These are phyloP conservation scores for Phyllostachys edulis DNA, from an alignment of 176 grass and related monocot genomes.

Conservation along the genomic window DNA sequence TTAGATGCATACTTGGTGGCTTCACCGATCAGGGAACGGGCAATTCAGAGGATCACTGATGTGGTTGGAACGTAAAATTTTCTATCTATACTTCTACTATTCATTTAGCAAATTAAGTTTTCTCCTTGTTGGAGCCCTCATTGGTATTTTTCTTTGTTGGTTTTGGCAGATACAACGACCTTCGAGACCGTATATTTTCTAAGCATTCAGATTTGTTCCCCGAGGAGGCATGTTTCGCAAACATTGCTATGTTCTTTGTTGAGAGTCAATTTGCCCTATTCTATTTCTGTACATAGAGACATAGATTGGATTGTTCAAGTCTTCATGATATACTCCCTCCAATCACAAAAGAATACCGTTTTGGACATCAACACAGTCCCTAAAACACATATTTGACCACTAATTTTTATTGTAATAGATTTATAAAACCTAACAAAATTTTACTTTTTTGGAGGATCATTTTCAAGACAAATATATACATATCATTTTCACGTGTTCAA, in stretches of 20 bases:
- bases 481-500: too few species aligned
- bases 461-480: too few species aligned
- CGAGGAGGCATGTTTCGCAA: slow-evolving; percentile 61
- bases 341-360: too few species aligned
- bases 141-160: slow-evolving; percentile 6
- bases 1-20: slow-evolving; percentile 80
- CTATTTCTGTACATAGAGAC: neutral
- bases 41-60: slow-evolving; percentile 87
- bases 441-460: too few species aligned
- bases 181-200: slow-evolving; percentile 83
- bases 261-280: neutral
- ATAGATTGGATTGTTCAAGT: neutral
- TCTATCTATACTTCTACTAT: neutral
- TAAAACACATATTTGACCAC: too few species aligned
- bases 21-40: slow-evolving; percentile 80
- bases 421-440: too few species aligned
- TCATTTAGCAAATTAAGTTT: slow-evolving; percentile 21
- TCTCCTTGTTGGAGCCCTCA: neutral
- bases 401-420: too few species aligned
- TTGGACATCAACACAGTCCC: too few species aligned
- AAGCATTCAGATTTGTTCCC: slow-evolving; percentile 89
- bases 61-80: slow-evolving; percentile 83
- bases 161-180: slow-evolving; percentile 81
- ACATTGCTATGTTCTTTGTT: slow-evolving; percentile 17
- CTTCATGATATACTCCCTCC: neutral